These are phyloP conservation scores for Paecilomyces sp. DNA, from an alignment of 2,329 filamentous ascomycete species.

Conservation along the genomic window DNA sequence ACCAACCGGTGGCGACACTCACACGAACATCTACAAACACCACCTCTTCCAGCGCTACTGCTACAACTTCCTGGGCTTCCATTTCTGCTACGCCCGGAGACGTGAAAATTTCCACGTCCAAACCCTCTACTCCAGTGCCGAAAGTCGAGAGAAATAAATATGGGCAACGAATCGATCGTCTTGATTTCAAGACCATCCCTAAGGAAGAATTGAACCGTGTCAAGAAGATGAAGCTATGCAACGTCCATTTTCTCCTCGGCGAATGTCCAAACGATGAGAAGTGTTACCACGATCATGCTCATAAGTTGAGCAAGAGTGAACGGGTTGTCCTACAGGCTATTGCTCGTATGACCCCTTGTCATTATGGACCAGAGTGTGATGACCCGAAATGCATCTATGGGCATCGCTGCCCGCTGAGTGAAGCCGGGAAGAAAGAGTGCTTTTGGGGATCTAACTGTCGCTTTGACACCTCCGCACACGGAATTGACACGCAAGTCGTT, in stretches of 20 bases:
- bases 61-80: conserved; percentile 26
- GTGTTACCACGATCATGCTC: conserved; percentile 49
- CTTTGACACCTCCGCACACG: conserved; percentile 51
- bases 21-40: conserved; percentile 35
- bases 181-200: conserved; percentile 43
- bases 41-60: conserved; percentile 27
- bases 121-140: conserved; percentile 20
- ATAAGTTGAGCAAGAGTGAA: conserved; percentile 48
- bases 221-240: conserved; percentile 58
- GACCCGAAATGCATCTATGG: conserved; percentile 58
- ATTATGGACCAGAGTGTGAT: conserved; percentile 50
- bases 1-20: conserved; percentile 20
- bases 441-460: conserved; percentile 53
- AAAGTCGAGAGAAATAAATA: conserved; percentile 50
- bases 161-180: conserved; percentile 53
- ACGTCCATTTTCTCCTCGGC: conserved; percentile 52
- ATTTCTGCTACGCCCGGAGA: conserved; percentile 29
- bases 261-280: conserved; percentile 48
- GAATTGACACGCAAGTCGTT: conserved; percentile 50
- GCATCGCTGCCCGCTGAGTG: conserved; percentile 52
- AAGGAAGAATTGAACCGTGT: conserved; percentile 52
- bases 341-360: conserved; percentile 57
- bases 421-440: conserved; percentile 47
- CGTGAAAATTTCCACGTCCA: conserved; percentile 32
- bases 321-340: conserved; percentile 49